A percentile compares a stretch with the other conserved stretches of the same genome.
Evolutionary conservation across 192 early-diverging fungal genomes (phyloP).

Genomic region (Gryganskiella cystojenkinii): DNA sequence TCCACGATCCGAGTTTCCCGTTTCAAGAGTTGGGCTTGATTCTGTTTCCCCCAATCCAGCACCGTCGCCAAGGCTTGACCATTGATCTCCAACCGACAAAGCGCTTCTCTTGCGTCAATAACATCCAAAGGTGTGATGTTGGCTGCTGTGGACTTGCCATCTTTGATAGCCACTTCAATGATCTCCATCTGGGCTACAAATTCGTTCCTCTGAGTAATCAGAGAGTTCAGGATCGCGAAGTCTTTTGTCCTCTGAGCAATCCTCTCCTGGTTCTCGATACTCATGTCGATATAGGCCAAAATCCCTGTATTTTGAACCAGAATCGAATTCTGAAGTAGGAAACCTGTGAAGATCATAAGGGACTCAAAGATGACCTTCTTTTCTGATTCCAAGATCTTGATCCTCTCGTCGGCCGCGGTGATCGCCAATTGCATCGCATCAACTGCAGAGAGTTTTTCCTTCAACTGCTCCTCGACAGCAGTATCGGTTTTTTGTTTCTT

Average conservation of each 20-base stretch:
- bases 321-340: conserved; percentile 48
- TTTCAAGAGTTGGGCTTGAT: conserved; percentile 6
- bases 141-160: background rate
- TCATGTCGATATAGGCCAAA: conserved; percentile 33
- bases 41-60: conserved; percentile 15
- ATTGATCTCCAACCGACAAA: conserved; percentile 22
- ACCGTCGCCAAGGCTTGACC: conserved; percentile 31
- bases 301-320: conserved; percentile 29
- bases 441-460: conserved; percentile 6
- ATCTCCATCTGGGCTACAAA: conserved; percentile 21
- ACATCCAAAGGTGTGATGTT: conserved; percentile 18
- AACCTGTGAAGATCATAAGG: conserved; percentile 25
- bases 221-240: conserved; percentile 7
- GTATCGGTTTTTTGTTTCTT: conserved; percentile 22
- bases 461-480: conserved; percentile 15
- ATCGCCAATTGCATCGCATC: conserved; percentile 12
- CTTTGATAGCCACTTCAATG: conserved; percentile 29
- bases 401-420: conserved; percentile 5
- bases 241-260: conserved; percentile 14
- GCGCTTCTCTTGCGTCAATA: conserved; percentile 6
- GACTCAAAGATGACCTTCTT: conserved; percentile 18
- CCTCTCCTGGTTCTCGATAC: conserved; percentile 21
- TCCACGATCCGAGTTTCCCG: conserved; percentile 17
- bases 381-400: conserved; percentile 20
- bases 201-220: conserved; percentile 8